Base-by-base conservation (phyloP, 495 filamentous ascomycete genomes). In the Trichoderma orchidacearum region DNA sequence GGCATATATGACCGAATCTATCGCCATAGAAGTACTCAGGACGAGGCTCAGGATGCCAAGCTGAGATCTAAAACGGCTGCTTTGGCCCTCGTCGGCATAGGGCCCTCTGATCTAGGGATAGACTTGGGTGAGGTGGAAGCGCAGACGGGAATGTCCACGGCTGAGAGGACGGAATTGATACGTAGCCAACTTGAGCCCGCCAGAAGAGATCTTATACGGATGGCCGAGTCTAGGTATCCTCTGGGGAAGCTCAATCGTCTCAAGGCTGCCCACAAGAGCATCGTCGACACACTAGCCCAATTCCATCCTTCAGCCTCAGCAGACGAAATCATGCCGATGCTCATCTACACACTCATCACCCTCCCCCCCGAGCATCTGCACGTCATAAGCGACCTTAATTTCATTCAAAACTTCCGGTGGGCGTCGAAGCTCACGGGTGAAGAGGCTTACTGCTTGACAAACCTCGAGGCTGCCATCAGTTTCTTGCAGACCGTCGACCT, bases 401-500 rank as follows among this genome's bases (percentile, higher is more conserved):
- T 97, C 67, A 90, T 95, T 61, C 92, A 96, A 65, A 76, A 91
- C 57, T 99, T 99, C 66, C 85, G 93, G 58, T 85, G 89, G 59
- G 81, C 87, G 48, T 85, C 72, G 50, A 95, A 89, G 61, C 80
- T 97, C 15, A 86, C 93, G 51, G 93, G 93, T 27, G 94, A 97
- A 68, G 86, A 87, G 11, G 91, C 93, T 17, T 99, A 97, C 66
- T 97, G 93, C 61, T 77, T 99, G 35, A 96, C 93, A 12, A 97
- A 93, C 63, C 83, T 97, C 11, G 93, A 99, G 71, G 93, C 93
- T 5, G 85, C 92, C 51, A 90, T 97, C 45, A 87, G 85, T 54
- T 99, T 99, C 64, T 74, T 99, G n/a, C 92, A 97, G 63, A 96
- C 93, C 25, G 92, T 99, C 28, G 93, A 99, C 66, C 80, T 99